A percentile compares a stretch with the other conserved stretches of the same genome.
These are phyloP conservation scores for Akebia trifoliata DNA, from an alignment of 164 flowering plant species.

Conservation along the genomic window DNA sequence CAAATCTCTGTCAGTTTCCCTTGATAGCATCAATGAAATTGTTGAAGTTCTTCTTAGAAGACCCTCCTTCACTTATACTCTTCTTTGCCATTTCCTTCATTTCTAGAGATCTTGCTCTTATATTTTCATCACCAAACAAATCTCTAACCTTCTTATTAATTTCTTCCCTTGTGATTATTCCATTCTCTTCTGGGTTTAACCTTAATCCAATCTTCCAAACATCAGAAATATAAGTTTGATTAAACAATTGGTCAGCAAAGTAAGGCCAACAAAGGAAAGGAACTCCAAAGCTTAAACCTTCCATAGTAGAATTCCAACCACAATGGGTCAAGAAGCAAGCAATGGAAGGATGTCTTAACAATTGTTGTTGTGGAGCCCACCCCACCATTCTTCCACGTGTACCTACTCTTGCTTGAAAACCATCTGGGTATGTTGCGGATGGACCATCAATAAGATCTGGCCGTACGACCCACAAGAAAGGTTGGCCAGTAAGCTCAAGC, in stretches of 20 bases:
- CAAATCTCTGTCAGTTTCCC: background rate
- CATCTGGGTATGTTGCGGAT: conserved; percentile 25
- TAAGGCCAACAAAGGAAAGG: conserved; percentile 61
- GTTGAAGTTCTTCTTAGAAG: conserved; percentile 13
- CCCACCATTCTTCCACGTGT: conserved; percentile 31
- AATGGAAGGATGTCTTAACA: conserved; percentile 43
- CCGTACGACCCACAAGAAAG: conserved; percentile 54
- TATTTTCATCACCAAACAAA: conserved; percentile 12
- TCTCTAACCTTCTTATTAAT: conserved; percentile 13
- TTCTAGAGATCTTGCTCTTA: conserved; percentile 9
- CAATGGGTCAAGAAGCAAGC: conserved; percentile 60
- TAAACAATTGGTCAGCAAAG: conserved; percentile 45
- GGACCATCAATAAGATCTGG: conserved; percentile 21
- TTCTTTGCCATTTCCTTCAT: conserved; percentile 14
- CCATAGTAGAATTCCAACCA: conserved; percentile 64
- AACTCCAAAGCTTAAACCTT: conserved; percentile 40
- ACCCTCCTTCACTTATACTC: conserved; percentile 13
- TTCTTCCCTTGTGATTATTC: conserved; percentile 15
- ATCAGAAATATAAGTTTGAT: conserved; percentile 39
- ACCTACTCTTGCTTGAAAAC: conserved; percentile 27
- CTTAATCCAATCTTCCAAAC: conserved; percentile 42
- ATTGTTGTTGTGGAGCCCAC: conserved; percentile 55
- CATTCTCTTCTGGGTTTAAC: conserved; percentile 12
- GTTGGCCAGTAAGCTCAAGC: conserved; percentile 33
- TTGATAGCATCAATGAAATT: conserved; percentile 10